Evolutionary conservation across 352 stramenopile species (phyloP), one percentile per base, ranked within the genome.

Genomic region (Globisporangium acanthophoron): DNA sequence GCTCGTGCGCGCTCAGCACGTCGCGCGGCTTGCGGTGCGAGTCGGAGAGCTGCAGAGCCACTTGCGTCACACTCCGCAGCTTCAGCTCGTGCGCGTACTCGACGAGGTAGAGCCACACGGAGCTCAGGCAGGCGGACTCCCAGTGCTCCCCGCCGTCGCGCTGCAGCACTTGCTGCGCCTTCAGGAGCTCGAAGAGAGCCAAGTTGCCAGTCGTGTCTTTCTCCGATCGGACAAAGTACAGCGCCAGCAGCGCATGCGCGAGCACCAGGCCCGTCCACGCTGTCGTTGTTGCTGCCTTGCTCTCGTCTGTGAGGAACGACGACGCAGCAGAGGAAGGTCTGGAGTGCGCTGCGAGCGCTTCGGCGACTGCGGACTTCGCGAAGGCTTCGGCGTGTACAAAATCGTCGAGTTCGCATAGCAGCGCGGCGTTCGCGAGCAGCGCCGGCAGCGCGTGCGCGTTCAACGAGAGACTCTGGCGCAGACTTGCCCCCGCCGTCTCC

Each of bases 41-140:
- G 21, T 87, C 71, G 3, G 63, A 65, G 35, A 88, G 61, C 46
- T 71, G 52, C 12, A 92, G 62, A 7, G 73, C 52, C 5, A 37
- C 52, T 33, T 71, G 61, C 0, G 71, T 74, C n/a, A 80, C 47
- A 1, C 50, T 45, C 24, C 65, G 71, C 9, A 94, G 52, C 13
- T 73, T 69, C 45, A 77, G 66, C 8, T 78, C 65, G 47, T 89
- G 62, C 15, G 72, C 58, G 16, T 74, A 73, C 37, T 78, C 61
- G 0, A 69, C 78, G 40, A 92, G 52, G 8, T 73, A 62, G 64
- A 91, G 67, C 80, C 85, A 94, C 15, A 89, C 74, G 0, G 80
- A 62, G 41, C 69, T 73, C 20, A 80, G 33, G 45, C 73, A 76
- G 4, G 58, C 63, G 27, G 44, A 49, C n/a, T 68, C 46, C 53